These are phyloP conservation scores for Excoecaria agallocha DNA, from an alignment of 345 rosid genomes.

Conservation along the genomic window DNA sequence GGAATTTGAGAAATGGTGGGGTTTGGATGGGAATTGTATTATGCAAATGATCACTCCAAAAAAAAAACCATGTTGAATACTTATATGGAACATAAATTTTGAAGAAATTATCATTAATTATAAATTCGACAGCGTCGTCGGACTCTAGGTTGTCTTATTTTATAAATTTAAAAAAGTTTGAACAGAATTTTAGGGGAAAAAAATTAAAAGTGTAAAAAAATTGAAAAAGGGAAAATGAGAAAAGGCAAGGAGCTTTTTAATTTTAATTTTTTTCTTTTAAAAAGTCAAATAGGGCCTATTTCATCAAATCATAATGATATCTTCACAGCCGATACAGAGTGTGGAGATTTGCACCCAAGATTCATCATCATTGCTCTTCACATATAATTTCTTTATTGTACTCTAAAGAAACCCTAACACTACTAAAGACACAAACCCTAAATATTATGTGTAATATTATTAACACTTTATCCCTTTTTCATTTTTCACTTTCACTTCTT, in stretches of 20 bases:
- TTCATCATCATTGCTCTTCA: constrained; percentile 76
- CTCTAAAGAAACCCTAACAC: constrained; percentile 4
- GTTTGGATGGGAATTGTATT: not conserved
- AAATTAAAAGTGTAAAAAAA: not conserved
- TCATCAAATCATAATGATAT: constrained; percentile 66
- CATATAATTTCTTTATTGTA: constrained; percentile 32
- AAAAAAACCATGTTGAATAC: no score
- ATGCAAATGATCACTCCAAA: no score
- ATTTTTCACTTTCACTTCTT: not conserved
- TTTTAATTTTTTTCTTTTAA: constrained; percentile 2
- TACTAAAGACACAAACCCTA: constrained; percentile 10
- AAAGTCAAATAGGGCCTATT: constrained; percentile 67
- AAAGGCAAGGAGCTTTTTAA: constrained; percentile 51
- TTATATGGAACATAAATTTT: no score
- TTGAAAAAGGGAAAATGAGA: constrained; percentile 26
- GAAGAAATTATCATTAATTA: no score
- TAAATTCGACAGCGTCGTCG: no score
- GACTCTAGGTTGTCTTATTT: no score
- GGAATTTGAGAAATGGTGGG: constrained; percentile 64
- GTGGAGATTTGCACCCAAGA: constrained; percentile 77
- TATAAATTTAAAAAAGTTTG: no score
- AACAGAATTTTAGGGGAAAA: no score
- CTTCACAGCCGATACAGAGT: constrained; percentile 58
- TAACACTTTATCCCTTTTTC: not conserved
- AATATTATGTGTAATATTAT: not conserved